Conservation (phyloP, 331 rosid genomes). For the Malus hybrid region DNA sequence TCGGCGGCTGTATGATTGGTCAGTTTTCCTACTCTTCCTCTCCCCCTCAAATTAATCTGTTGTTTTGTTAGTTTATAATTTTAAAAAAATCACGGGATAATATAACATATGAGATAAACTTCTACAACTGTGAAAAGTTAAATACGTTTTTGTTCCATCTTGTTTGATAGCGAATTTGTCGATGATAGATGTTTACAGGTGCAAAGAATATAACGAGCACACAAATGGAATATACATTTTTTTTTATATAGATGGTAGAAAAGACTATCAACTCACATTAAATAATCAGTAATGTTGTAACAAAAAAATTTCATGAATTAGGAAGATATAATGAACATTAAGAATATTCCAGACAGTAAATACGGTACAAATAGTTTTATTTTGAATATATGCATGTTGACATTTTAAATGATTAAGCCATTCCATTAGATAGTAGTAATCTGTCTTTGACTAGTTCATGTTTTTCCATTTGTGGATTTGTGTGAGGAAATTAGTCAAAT, state of each 20-base stretch:
- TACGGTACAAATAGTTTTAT: neutral
- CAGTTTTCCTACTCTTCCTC: slow-evolving; percentile 8
- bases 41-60: neutral
- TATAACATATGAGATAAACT: neutral
- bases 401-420: neutral
- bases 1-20: slow-evolving; percentile 86
- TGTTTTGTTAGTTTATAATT: neutral
- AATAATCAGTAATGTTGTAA: too few species aligned
- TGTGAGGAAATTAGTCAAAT: neutral
- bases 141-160: neutral
- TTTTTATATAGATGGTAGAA: too few species aligned
- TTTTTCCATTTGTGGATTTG: neutral
- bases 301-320: neutral
- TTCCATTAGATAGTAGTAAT: neutral
- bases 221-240: neutral
- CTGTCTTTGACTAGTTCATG: neutral
- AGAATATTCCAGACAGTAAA: neutral
- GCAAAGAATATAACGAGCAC: neutral
- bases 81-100: neutral
- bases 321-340: too few species aligned
- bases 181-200: neutral
- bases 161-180: neutral
- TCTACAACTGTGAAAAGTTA: neutral
- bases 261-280: too few species aligned
- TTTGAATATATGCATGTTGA: neutral